Evolutionary conservation across 345 rosid genomes (phyloP), one percentile per base, ranked within the genome.

Genomic region (Melaleuca quinquenervia): DNA sequence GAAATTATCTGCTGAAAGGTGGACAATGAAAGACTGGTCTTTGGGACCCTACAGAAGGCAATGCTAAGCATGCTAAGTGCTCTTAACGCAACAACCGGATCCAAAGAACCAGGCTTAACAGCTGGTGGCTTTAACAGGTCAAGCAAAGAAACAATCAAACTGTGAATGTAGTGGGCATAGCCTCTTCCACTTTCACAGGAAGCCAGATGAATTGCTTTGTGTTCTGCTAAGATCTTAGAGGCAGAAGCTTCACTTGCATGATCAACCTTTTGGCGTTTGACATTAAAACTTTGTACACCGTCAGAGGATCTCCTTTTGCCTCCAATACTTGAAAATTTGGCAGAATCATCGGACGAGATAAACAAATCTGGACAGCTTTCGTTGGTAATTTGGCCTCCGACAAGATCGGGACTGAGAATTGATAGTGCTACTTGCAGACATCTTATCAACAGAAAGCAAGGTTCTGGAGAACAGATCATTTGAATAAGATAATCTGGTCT

Each of bases 21-120:
- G 92, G 87, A 64, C 76, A 80, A 84, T 86, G 94, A 92, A 90
- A 96, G 85, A 83, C 87, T 86, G 83, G 94, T 91, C 85, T 87
- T 84, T 84, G 96, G 94, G 87, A 88, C 90, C 88, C 88, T 90
- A 88, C 87, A 93, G 91, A 94, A 96, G 86, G 95, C 94, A 92
- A 90, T 89, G 86, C 95, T 91, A 87, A 97, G 96, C 92, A 94
- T 91, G 92, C 95, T 93, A 91, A 97, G 98, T 91, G 98, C 94
- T 84, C 93, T 86, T 86, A 97, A 62, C 20, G 92, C 92, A 80
- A 91, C 89, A 88, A 92, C 91, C 56, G 96, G 94, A 84, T 85
- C 91, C 88, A 90, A 85, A 86, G 90, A 88, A 85, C 88, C 89
- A 89, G 89, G 85, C 85, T 87, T 89, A 87, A 86, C 74, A 84